Evolutionary conservation across 2,329 filamentous ascomycete species (phyloP).

Genomic region (Cercospora canescens): DNA sequence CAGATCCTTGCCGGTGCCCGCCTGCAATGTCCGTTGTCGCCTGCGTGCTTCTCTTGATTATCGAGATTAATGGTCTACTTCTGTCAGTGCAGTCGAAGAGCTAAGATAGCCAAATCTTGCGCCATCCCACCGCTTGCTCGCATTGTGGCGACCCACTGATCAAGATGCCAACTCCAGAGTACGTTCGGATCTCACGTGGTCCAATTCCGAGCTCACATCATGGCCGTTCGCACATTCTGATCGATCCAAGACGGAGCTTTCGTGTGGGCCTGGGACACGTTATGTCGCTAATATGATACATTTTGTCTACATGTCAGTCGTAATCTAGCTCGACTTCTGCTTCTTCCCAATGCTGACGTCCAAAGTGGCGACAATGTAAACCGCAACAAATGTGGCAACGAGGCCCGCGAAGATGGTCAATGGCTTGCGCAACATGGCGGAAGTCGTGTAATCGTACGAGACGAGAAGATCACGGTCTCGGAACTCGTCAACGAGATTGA

Average conservation of each 20-base stretch:
- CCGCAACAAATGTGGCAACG: conserved; percentile 70
- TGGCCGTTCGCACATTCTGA: neutral
- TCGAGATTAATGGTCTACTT: neutral
- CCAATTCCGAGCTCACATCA: neutral
- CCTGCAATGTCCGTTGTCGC: neutral
- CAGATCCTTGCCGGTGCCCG: neutral
- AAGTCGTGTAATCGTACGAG: conserved; percentile 79
- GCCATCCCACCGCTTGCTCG: neutral
- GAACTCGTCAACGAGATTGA: conserved; percentile 88
- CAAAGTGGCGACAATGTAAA: conserved; percentile 74
- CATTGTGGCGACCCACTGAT: neutral
- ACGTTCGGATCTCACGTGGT: neutral
- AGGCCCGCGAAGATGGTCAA: conserved; percentile 74
- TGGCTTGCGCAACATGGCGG: conserved; percentile 80
- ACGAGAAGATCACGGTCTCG: conserved; percentile 81
- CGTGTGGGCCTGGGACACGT: neutral
- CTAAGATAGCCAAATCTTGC: neutral
- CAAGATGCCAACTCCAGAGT: neutral
- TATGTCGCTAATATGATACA: conserved; percentile 8
- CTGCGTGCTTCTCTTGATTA: neutral
- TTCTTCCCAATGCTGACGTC: conserved; percentile 72
- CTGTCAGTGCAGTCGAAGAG: neutral
- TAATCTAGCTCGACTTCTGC: conserved; percentile 19
- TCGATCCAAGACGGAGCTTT: neutral
- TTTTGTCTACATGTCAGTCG: conserved; percentile 14